These are phyloP conservation scores for Eremochloa ophiuroides DNA, from an alignment of 176 grass and related monocot species.

Conservation along the genomic window DNA sequence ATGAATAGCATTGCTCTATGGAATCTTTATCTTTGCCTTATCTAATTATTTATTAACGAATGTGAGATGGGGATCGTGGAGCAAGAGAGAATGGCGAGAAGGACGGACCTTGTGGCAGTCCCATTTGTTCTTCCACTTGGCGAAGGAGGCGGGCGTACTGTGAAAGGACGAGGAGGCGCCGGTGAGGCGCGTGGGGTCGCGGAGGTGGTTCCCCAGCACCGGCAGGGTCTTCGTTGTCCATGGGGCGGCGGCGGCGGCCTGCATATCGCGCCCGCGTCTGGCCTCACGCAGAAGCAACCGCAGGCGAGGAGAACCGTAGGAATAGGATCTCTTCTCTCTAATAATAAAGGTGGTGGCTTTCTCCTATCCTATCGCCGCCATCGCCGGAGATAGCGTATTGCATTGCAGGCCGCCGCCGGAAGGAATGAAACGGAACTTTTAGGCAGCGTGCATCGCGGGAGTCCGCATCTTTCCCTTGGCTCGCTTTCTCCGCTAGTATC, in stretches of 20 bases:
- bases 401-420: not conserved
- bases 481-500: not conserved
- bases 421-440: conserved; percentile 11
- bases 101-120: conserved; percentile 57
- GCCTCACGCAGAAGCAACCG: conserved; percentile 9
- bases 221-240: conserved; percentile 45
- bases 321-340: not conserved
- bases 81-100: not conserved
- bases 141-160: conserved; percentile 42
- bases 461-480: not conserved
- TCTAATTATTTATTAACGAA: not conserved
- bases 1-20: not conserved
- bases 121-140: conserved; percentile 80
- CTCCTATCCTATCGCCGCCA: not conserved
- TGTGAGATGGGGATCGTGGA: not conserved
- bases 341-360: not conserved
- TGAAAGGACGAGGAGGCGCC: conserved; percentile 43
- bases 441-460: conserved; percentile 11
- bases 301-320: not conserved
- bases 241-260: conserved; percentile 26
- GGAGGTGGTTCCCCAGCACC: conserved; percentile 32
- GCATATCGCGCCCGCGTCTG: conserved; percentile 25
- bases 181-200: not conserved
- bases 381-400: not conserved
- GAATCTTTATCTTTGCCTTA: not conserved